Base-by-base conservation (phyloP, 176 grass and related monocot genomes). In the Zea luxurians region DNA sequence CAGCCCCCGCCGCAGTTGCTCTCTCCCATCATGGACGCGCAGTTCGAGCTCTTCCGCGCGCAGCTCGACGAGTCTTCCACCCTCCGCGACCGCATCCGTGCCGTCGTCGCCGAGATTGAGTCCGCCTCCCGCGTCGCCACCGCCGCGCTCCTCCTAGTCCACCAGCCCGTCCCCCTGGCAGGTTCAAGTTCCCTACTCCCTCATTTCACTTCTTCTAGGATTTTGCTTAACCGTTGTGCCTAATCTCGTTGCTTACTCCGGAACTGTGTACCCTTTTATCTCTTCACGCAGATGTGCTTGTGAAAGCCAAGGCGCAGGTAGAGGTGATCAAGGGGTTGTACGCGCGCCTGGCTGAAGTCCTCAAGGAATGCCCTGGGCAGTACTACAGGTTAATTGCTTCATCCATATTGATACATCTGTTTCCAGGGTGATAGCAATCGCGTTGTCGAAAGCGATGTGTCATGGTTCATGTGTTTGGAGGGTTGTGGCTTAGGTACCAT, bases 61-160 rank as follows among this genome's bases (percentile, higher is more conserved):
- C 96, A 92, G 86, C 96, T 95, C 45, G 88, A 92, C 11, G 88
- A 87, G 46, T 92, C 92, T n/a, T 89, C 91, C 21, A 79, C 83
- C 10, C 64, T 99, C 61, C 85, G 90, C 27, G 92, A 93, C 55
- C 88, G 84, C 74, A 92, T 95, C 53, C 89, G 87, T 44, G 38
- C 66, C 49, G 92, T 95, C 16, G 88, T 92, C n/a, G n/a, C 81
- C 18, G 92, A 89, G 83, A 73, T 99, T 60, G 92, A 99, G 81
- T 87, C 78, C n/a, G 81, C 87, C 60, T 88, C 84, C 66, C 87
- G 92, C 45, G 58, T 90, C 66, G 88, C 93, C 59, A 81, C 82
- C 63, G 89, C 96, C 27, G 78, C 89, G 20, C 89, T 99, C 69
- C 91, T 98, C 52, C 89, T 94, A 77, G 92, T 95, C 62, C 92